phyloP scores from a whole-genome alignment of 148 eudicot genomes.

The Rhododendron griersonianum region DNA sequence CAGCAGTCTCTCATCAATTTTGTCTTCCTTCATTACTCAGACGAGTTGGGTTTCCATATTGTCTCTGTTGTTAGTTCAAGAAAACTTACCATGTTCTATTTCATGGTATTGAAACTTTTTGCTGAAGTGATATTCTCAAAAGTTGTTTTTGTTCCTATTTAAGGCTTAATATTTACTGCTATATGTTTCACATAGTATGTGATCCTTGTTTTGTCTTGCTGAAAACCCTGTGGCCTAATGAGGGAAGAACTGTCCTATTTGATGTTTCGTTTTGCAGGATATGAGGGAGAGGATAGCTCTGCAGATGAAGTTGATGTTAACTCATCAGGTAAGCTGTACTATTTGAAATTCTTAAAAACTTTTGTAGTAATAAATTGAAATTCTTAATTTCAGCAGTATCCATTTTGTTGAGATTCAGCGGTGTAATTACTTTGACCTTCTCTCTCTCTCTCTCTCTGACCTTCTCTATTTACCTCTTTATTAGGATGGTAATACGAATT shows the following conservation, averaged over 20 bases:
- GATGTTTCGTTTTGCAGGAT: conserved; percentile 33
- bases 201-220: not conserved
- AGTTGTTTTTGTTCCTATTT: too few species aligned
- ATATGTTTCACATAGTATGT: not conserved
- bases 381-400: not conserved
- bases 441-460: too few species aligned
- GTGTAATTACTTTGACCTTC: not conserved
- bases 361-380: too few species aligned
- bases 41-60: not conserved
- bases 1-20: not conserved
- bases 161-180: too few species aligned
- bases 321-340: conserved; percentile 46
- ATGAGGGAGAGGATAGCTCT: conserved; percentile 85
- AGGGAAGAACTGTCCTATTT: not conserved
- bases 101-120: not conserved
- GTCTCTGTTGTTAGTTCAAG: not conserved
- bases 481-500: too few species aligned
- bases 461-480: not conserved
- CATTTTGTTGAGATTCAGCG: not conserved
- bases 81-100: not conserved
- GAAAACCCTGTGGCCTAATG: not conserved
- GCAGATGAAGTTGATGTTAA: conserved; percentile 57
- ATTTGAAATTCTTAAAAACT: not conserved
- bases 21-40: not conserved
- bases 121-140: not conserved